These are phyloP conservation scores for Moringa oleifera DNA, from an alignment of 345 rosid genomes.

Conservation along the genomic window DNA sequence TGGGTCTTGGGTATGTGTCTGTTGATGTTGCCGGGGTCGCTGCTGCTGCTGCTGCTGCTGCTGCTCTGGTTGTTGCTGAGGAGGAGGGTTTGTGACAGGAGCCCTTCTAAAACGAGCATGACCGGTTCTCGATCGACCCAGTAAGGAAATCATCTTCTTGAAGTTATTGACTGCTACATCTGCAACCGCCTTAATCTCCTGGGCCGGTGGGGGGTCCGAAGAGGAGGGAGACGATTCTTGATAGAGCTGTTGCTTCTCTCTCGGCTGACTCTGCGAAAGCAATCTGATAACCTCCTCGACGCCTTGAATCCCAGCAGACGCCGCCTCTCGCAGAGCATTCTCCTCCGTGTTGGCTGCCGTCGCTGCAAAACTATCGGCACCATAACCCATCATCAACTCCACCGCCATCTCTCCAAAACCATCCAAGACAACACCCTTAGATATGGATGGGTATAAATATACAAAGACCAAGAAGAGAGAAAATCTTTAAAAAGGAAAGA, in stretches of 20 bases:
- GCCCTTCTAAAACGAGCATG: constrained; percentile 85
- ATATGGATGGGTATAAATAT: not conserved
- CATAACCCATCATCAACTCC: constrained; percentile 51
- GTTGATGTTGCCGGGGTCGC: constrained; percentile 8
- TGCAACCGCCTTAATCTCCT: constrained; percentile 53
- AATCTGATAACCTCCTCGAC: constrained; percentile 67
- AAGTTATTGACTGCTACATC: constrained; percentile 72
- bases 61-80: constrained; percentile 13
- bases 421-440: not conserved
- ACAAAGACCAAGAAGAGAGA: not conserved
- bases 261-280: constrained; percentile 34
- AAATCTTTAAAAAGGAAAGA: not conserved
- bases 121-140: constrained; percentile 72
- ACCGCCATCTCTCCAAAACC: constrained; percentile 47
- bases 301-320: constrained; percentile 72
- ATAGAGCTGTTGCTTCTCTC: constrained; percentile 16
- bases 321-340: constrained; percentile 59
- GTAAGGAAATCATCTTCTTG: constrained; percentile 65
- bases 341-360: constrained; percentile 39
- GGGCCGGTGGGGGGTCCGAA: constrained; percentile 14
- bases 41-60: constrained; percentile 17
- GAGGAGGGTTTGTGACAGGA: constrained; percentile 18
- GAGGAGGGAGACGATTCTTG: not conserved
- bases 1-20: constrained; percentile 16
- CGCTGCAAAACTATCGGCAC: constrained; percentile 28